Evolutionary conservation across 1,139 yeast genomes (phyloP).

Genomic region (Hyphopichia buzzinii): DNA sequence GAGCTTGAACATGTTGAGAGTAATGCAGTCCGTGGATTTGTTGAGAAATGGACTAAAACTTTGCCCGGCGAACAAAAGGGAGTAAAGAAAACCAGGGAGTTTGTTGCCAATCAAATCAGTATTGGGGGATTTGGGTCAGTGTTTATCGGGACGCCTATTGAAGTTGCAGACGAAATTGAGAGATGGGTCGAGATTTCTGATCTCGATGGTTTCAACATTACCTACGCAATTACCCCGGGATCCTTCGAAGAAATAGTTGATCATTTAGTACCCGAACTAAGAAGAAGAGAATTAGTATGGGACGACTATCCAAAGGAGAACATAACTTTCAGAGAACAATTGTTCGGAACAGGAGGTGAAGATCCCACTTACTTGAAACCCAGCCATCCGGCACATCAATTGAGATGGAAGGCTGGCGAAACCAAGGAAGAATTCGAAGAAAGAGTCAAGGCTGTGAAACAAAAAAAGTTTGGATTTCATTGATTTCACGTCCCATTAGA

Average conservation of each 20-base stretch:
- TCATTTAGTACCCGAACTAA: conserved; percentile 24
- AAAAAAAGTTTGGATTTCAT: no score
- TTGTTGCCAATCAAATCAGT: conserved; percentile 26
- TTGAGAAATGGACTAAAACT: conserved; percentile 29
- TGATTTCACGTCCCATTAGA: no score
- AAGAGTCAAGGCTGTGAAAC: conserved; percentile 4
- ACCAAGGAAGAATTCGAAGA: conserved; percentile 36
- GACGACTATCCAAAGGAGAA: conserved; percentile 25
- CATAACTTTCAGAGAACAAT: conserved; percentile 24
- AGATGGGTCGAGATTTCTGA: conserved; percentile 29
- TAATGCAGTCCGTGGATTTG: conserved; percentile 30
- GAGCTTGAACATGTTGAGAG: conserved; percentile 26
- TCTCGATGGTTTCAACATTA: conserved; percentile 30
- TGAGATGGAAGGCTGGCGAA: conserved; percentile 40
- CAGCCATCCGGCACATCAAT: conserved; percentile 36
- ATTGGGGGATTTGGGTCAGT: conserved; percentile 31
- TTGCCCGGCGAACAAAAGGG: conserved; percentile 24
- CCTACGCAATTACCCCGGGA: conserved; percentile 26
- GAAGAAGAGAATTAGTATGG: conserved; percentile 25
- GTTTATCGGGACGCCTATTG: conserved; percentile 20
- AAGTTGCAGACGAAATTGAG: conserved; percentile 28
- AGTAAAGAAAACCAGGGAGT: conserved; percentile 24
- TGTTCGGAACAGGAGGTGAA: conserved; percentile 23
- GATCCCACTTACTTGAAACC: conserved; percentile 20
- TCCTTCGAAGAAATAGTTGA: conserved; percentile 30